A percentile compares a stretch with the other conserved stretches of the same genome.
Conservation (phyloP, 176 grass and related monocot species). For the Bromus sterilis region DNA sequence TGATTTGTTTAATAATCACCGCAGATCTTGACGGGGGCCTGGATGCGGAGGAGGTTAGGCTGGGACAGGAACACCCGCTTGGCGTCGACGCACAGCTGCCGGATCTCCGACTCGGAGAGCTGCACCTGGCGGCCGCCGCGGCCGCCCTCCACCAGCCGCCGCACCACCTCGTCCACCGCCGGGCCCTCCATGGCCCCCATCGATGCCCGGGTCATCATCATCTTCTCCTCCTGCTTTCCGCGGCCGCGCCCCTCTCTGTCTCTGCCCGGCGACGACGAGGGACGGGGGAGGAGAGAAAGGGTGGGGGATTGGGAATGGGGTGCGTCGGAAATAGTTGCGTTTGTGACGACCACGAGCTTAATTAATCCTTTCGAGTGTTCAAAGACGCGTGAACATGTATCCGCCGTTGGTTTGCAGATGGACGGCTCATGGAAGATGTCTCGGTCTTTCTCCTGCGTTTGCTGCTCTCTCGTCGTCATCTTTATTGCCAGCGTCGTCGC, state of each 20-base stretch:
- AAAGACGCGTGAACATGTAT: constrained; percentile 47
- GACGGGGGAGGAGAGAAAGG: not conserved
- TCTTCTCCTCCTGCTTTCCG: constrained; percentile 2
- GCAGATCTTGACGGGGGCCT: constrained; percentile 91
- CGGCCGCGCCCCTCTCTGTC: not conserved
- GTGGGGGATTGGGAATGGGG: not conserved
- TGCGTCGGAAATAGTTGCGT: constrained; percentile 1
- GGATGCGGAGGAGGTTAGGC: constrained; percentile 62
- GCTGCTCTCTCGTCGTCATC: not conserved
- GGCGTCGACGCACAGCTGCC: constrained; percentile 91
- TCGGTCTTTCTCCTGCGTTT: not conserved
- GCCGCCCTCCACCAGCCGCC: constrained; percentile 59
- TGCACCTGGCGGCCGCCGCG: constrained; percentile 62
- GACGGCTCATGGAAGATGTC: not conserved
- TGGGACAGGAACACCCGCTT: constrained; percentile 77
- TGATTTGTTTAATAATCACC: constrained; percentile 22
- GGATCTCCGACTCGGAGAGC: constrained; percentile 91
- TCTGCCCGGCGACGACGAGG: not conserved
- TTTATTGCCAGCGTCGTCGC: not conserved
- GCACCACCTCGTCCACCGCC: constrained; percentile 67
- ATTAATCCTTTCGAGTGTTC: constrained; percentile 28
- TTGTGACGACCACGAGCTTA: constrained; percentile 6
- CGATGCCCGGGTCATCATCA: constrained; percentile 83
- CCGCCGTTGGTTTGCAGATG: constrained; percentile 1
- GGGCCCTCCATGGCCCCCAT: constrained; percentile 62